Base-by-base conservation (phyloP, 1,284 basidiomycete species). In the Coniophora puteana region DNA sequence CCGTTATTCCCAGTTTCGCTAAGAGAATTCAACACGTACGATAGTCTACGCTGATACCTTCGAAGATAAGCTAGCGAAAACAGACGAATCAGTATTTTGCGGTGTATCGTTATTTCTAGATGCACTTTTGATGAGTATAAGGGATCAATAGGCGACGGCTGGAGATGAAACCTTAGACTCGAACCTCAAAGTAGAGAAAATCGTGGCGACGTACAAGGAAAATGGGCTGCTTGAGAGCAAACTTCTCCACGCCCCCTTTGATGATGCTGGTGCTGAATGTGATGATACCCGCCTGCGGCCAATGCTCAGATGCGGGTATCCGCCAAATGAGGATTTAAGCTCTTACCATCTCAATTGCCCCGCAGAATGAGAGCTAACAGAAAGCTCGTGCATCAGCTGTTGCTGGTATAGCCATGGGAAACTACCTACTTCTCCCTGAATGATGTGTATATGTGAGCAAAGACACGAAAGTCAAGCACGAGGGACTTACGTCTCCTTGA, bases 331-430 rank as follows among this genome's bases (percentile, higher is more conserved):
- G 10, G 26, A n/a, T n/a, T 10, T n/a, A 27, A 27, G 26, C n/a
- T 27, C 26, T n/a, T n/a, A 76, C 79, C 81, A 85, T 86, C 57
- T 89, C 85, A 43, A 88, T 87, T 2, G 84, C 84, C n/a, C 84
- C 83, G 41, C 83, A 87, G 67, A 86, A 87, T 1, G 80, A 76
- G 43, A 86, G 68, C 75, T 82, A 40, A 26, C 23, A 24, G n/a
- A 33, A 22, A 30, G 20, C 17, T n/a, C n/a, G n/a, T n/a, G 31
- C 1, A 20, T 52, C 31, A 53, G 36, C 14, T 14, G 17, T 10
- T 5, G 3, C 21, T 21, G 4, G 8, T 2, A 8, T 22, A 8
- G 30, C 2, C 8, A n/a, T 11, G 24, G 8, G 32, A 16, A 34
- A 40, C n/a, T 13, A 6, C 25, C 12, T 51, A 56, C 62, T 67